These are phyloP conservation scores for Cytospora schulzeri DNA, from an alignment of 2,329 filamentous ascomycete genomes.

Conservation along the genomic window DNA sequence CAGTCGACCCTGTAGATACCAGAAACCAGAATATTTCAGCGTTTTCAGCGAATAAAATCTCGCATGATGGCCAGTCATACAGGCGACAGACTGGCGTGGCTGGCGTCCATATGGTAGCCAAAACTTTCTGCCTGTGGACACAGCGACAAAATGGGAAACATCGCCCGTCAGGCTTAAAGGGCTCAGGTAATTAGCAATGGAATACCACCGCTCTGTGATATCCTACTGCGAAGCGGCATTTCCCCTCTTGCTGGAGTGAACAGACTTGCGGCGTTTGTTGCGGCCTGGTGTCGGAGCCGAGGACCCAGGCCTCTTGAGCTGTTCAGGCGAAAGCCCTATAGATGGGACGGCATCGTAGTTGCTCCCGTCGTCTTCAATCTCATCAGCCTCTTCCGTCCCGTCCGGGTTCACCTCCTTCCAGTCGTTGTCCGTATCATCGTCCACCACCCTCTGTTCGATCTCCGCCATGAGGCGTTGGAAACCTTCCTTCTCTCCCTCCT, in stretches of 20 bases:
- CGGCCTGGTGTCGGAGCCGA: neutral
- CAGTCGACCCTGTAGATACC: too few relatives aligned
- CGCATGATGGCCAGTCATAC: too few relatives aligned
- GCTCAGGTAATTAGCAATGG: neutral
- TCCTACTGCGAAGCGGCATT: neutral
- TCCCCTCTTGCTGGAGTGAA: neutral
- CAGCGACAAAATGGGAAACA: neutral
- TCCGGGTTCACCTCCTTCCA: neutral
- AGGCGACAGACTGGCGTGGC: neutral
- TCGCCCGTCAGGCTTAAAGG: neutral
- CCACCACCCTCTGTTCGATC: constrained; percentile 1
- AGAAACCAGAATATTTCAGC: too few relatives aligned
- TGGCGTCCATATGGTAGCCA: neutral
- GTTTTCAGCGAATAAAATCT: too few relatives aligned
- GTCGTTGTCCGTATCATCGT: neutral
- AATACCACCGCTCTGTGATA: neutral
- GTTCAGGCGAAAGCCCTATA: too few relatives aligned
- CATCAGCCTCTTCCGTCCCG: neutral
- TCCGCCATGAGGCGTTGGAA: constrained; percentile 6
- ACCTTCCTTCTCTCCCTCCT: neutral
- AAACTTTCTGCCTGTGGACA: too few relatives aligned
- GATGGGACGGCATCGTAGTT: neutral
- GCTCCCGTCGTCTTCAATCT: neutral
- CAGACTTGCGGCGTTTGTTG: neutral
- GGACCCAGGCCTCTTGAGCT: neutral